phyloP scores from a whole-genome alignment of 2,329 filamentous ascomycete species.

The Paradendryphiella salina region DNA sequence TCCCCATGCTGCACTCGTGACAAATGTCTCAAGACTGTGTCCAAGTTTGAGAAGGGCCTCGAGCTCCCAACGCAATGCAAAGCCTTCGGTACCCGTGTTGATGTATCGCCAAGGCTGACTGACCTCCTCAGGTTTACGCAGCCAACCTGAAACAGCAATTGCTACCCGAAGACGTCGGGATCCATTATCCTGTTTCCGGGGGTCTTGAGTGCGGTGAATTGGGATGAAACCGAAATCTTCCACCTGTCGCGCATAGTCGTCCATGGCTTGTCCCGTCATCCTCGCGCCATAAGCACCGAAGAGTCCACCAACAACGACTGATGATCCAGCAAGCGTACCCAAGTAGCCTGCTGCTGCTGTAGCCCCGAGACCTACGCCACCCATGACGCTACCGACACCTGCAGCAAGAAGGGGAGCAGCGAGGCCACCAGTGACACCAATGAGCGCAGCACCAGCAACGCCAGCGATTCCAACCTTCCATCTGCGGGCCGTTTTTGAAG shows the following conservation, averaged over 20 bases:
- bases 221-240: slow-evolving; percentile 87
- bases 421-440: slow-evolving; percentile 79
- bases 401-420: slow-evolving; percentile 76
- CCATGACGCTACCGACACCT: slow-evolving; percentile 77
- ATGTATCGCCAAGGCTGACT: slow-evolving; percentile 77
- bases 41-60: slow-evolving; percentile 77
- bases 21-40: slow-evolving; percentile 72
- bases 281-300: slow-evolving; percentile 90
- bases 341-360: slow-evolving; percentile 77
- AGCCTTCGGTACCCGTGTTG: slow-evolving; percentile 73
- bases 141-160: slow-evolving; percentile 81
- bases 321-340: slow-evolving; percentile 77
- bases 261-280: slow-evolving; percentile 84
- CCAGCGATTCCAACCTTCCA: slow-evolving; percentile 87
- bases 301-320: slow-evolving; percentile 76
- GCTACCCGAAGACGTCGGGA: slow-evolving; percentile 69
- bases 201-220: slow-evolving; percentile 54
- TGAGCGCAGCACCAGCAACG: slow-evolving; percentile 83
- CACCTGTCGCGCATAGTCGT: slow-evolving; percentile 82
- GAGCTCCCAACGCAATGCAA: slow-evolving; percentile 82
- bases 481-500: slow-evolving; percentile 65
- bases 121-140: slow-evolving; percentile 72
- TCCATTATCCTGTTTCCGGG: slow-evolving; percentile 55
- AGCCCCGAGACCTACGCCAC: slow-evolving; percentile 73
- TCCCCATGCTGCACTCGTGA: slow-evolving; percentile 80